Evolutionary conservation across 805 yeast species (phyloP).

Genomic region (Pichia rugopelliculosa): DNA sequence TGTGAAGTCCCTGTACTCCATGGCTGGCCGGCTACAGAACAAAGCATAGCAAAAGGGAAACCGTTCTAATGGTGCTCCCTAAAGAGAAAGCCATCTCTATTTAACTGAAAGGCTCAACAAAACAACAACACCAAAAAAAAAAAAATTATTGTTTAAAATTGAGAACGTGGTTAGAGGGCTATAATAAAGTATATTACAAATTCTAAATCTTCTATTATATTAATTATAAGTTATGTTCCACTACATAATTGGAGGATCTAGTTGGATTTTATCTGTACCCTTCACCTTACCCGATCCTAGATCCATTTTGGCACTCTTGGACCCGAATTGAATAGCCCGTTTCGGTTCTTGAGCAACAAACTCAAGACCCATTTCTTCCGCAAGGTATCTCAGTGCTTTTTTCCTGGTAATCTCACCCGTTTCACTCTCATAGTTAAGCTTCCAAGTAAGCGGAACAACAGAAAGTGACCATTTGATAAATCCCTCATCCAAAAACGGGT

Average conservation of each 20-base stretch:
- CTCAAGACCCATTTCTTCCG: constrained; percentile 33
- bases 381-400: constrained; percentile 54
- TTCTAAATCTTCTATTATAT: no score
- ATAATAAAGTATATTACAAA: no score
- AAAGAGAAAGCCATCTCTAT: no score
- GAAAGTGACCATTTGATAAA: constrained; percentile 40
- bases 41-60: no score
- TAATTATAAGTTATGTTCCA: no score
- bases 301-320: constrained; percentile 90
- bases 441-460: constrained; percentile 42
- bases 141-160: background rate
- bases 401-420: constrained; percentile 38
- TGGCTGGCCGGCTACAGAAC: no score
- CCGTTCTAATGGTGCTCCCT: no score
- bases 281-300: constrained; percentile 65
- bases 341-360: constrained; percentile 70
- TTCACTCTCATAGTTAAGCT: constrained; percentile 31
- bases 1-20: constrained; percentile 4
- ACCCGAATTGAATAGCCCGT: constrained; percentile 95
- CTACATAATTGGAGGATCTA: no score
- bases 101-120: no score
- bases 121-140: no score
- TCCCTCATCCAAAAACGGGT: constrained; percentile 69
- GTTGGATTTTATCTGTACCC: constrained; percentile 53
- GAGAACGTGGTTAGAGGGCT: constrained; percentile 2